Evolutionary conservation across 371 early-diverging fungal genomes (phyloP).

Genomic region (Mucor ambiguus): DNA sequence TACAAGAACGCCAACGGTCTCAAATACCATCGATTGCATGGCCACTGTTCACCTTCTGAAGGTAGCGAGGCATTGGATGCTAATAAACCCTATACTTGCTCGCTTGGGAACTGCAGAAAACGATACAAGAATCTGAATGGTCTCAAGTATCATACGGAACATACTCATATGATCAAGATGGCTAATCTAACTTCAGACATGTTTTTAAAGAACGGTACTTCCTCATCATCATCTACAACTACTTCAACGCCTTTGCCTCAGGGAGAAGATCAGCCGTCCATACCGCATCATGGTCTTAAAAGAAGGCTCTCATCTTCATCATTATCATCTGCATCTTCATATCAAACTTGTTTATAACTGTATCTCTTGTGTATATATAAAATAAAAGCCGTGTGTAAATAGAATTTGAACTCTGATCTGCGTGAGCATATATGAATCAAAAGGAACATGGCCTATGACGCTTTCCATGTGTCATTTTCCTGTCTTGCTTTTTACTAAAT

Average conservation of each 20-base stretch:
- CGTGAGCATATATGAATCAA: background rate
- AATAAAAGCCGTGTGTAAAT: background rate
- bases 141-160: conserved; percentile 90
- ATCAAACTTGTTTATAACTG: conserved; percentile 1
- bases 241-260: background rate
- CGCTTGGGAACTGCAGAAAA: conserved; percentile 79
- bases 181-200: conserved; percentile 14
- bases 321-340: background rate
- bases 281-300: background rate
- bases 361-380: background rate
- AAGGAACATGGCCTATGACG: background rate
- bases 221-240: background rate
- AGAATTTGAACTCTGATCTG: background rate
- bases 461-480: background rate
- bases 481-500: background rate
- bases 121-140: conserved; percentile 97
- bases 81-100: conserved; percentile 81
- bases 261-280: background rate
- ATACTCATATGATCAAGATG: conserved; percentile 35
- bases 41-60: conserved; percentile 60
- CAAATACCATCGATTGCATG: conserved; percentile 84
- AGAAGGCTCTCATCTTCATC: background rate
- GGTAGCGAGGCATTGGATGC: conserved; percentile 21
- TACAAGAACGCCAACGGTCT: conserved; percentile 98
- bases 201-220: background rate